These are phyloP conservation scores for Crepidotus variabilis DNA, from an alignment of 768 basidiomycete species.

Conservation along the genomic window DNA sequence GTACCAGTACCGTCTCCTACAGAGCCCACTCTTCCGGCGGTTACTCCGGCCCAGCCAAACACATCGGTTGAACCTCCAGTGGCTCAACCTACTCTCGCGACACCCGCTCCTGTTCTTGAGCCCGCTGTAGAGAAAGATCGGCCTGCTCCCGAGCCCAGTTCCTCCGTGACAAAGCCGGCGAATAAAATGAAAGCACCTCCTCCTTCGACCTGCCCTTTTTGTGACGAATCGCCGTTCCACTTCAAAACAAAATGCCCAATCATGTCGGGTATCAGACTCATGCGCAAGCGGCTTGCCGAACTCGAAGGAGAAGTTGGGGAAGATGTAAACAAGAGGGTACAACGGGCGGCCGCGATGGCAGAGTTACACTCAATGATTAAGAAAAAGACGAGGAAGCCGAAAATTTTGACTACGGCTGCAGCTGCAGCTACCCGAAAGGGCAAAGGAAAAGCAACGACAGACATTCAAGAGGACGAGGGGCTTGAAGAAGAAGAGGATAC, in stretches of 20 bases:
- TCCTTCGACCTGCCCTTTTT: conserved; percentile 35
- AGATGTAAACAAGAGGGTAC: conserved; percentile 14
- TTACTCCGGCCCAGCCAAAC: neutral
- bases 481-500: neutral
- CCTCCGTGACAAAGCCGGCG: neutral
- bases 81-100: neutral
- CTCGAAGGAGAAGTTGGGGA: conserved; percentile 27
- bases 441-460: neutral
- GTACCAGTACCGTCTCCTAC: neutral
- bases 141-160: neutral
- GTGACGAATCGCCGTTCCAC: conserved; percentile 41
- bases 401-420: conserved; percentile 7
- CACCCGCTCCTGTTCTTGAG: neutral
- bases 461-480: neutral
- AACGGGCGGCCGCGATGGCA: conserved; percentile 29
- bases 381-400: conserved; percentile 18
- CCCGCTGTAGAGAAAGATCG: conserved; percentile 1
- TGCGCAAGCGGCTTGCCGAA: conserved; percentile 43
- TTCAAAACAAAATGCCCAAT: conserved; percentile 49
- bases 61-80: neutral
- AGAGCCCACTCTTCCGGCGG: neutral
- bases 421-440: neutral
- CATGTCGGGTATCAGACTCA: conserved; percentile 34
- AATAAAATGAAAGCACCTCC: neutral
- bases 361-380: conserved; percentile 36